A percentile compares a stretch with the other conserved stretches of the same genome.
Evolutionary conservation across 1,139 yeast genomes (phyloP).

Genomic region (Petasospora rhodanensis): DNA sequence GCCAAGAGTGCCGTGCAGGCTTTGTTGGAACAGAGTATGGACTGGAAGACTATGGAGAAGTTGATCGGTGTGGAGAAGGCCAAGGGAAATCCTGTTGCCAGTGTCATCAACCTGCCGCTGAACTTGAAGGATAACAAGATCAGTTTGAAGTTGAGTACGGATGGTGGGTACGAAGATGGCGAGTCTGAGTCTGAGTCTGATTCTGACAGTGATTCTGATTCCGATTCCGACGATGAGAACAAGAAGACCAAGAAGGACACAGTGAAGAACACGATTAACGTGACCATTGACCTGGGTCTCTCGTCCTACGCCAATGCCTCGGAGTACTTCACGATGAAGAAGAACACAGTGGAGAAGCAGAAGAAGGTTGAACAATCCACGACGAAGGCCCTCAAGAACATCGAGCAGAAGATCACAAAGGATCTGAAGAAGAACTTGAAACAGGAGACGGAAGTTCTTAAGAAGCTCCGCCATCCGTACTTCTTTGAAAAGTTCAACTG

Average conservation of each 20-base stretch:
- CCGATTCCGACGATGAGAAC: constrained; percentile 10
- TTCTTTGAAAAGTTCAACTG: constrained; percentile 95
- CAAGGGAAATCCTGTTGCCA: constrained; percentile 62
- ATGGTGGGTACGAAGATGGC: constrained; percentile 29
- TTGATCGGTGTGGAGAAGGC: constrained; percentile 65
- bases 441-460: constrained; percentile 58
- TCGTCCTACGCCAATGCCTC: constrained; percentile 92
- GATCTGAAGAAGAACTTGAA: constrained; percentile 69
- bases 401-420: constrained; percentile 71
- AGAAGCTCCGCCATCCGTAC: constrained; percentile 62
- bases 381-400: constrained; percentile 73
- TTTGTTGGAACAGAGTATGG: constrained; percentile 80
- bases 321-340: constrained; percentile 75
- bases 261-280: constrained; percentile 36
- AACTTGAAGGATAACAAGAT: constrained; percentile 69
- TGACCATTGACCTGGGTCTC: constrained; percentile 61
- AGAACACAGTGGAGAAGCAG: constrained; percentile 73
- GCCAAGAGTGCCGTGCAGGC: constrained; percentile 66
- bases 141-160: constrained; percentile 52
- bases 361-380: constrained; percentile 78
- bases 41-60: constrained; percentile 87
- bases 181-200: constrained; percentile 26
- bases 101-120: constrained; percentile 60
- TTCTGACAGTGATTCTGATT: constrained; percentile 1
- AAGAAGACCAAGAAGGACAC: constrained; percentile 12